Percentiles rank a stretch among this genome's conserved stretches.
Evolutionary conservation across 495 filamentous ascomycete species (phyloP).

Genomic region (Letharia columbiana): DNA sequence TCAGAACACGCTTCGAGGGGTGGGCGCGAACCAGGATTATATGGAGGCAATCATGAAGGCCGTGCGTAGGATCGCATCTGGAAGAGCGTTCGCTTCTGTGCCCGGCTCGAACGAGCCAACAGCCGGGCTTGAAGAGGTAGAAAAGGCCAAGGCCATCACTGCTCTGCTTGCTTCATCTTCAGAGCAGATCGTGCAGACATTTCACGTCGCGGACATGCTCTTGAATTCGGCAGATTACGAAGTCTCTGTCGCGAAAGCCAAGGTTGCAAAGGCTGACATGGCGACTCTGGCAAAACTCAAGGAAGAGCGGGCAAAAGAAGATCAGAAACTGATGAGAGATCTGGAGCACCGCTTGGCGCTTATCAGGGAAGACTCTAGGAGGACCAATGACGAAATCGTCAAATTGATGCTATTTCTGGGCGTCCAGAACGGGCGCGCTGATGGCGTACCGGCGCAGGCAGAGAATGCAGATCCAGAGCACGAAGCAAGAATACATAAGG

Average conservation of each 20-base stretch:
- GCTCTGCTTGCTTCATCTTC: conserved; percentile 39
- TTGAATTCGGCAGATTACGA: conserved; percentile 48
- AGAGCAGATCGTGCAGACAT: conserved; percentile 43
- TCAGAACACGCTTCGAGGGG: conserved; percentile 42
- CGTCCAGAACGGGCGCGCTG: conserved; percentile 36
- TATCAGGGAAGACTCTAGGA: conserved; percentile 25
- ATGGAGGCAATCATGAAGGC: conserved; percentile 43
- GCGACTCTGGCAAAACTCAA: conserved; percentile 39
- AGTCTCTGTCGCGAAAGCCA: conserved; percentile 45
- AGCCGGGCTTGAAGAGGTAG: conserved; percentile 38
- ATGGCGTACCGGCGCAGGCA: conserved; percentile 27
- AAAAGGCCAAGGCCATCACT: conserved; percentile 39
- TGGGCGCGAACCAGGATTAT: conserved; percentile 45
- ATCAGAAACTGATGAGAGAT: conserved; percentile 40
- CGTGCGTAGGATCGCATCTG: conserved; percentile 33
- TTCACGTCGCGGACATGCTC: conserved; percentile 40
- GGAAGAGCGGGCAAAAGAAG: conserved; percentile 45
- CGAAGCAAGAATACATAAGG: conserved; percentile 39
- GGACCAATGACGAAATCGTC: conserved; percentile 28
- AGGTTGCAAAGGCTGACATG: conserved; percentile 37
- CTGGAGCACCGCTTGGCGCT: conserved; percentile 37
- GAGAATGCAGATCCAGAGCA: conserved; percentile 32
- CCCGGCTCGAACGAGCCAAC: conserved; percentile 31
- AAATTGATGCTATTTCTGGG: conserved; percentile 31
- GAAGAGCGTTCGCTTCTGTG: conserved; percentile 24